Evolutionary conservation across 225 moss, liverwort and hornwort species (phyloP).

Genomic region (Asterella californica): DNA sequence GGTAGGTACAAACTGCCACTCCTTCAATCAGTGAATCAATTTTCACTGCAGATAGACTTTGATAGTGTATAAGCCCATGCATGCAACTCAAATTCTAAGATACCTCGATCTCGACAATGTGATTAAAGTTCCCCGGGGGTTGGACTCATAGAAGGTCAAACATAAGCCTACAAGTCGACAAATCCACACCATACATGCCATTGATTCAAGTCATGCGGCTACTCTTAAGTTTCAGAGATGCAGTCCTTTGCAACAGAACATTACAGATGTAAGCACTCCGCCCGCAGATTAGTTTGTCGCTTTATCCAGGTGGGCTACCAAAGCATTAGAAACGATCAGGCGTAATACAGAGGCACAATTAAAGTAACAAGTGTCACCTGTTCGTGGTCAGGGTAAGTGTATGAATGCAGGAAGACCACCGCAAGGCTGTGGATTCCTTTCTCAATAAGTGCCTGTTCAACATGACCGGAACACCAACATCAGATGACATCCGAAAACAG

Average conservation of each 20-base stretch:
- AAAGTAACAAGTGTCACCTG: constrained; percentile 35
- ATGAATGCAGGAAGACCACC: constrained; percentile 86
- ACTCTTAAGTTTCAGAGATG: background rate
- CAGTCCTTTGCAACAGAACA: background rate
- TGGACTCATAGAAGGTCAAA: no score
- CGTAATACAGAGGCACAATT: background rate
- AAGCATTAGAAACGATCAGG: background rate
- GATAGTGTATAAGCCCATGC: background rate
- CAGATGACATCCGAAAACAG: background rate
- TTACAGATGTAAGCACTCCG: background rate
- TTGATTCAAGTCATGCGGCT: background rate
- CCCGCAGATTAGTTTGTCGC: background rate
- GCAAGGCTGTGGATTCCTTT: constrained; percentile 73
- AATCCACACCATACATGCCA: background rate
- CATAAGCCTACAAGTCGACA: no score
- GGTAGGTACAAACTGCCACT: background rate
- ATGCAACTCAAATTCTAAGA: background rate
- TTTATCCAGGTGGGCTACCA: background rate
- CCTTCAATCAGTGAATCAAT: background rate
- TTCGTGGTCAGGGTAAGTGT: constrained; percentile 85
- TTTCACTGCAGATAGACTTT: background rate
- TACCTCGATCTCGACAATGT: background rate
- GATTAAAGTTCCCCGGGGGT: background rate
- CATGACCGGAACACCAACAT: background rate
- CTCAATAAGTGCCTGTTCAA: constrained; percentile 40